Evolutionary conservation across 192 early-diverging fungal species (phyloP), one percentile per base, ranked within the genome.

Genomic region (Rhizophagus sp.): DNA sequence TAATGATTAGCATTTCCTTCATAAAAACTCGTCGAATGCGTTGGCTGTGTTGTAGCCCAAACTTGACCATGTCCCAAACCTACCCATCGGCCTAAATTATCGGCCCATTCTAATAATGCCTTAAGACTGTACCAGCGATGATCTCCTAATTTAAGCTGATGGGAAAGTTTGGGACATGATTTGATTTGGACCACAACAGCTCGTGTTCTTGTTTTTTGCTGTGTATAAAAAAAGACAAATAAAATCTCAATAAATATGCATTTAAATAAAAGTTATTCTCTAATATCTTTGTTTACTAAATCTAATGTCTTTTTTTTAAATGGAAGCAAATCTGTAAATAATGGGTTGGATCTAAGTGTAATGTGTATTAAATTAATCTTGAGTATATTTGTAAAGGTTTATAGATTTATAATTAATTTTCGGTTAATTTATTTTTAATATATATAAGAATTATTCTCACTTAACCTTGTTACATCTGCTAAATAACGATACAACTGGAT

Each of bases 401-500:
- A 15, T 11, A 52, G 11, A 15, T 15, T 52, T 52, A 15, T 11
- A 52, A 3, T 50, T 15, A 15, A 50, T 30, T 50, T 34, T 4
- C 13, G 8, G 69, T 24, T 22, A 52, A 73, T 81, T 80, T 80
- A 84, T 81, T 69, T 84, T 80, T 6, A 85, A 30, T 30, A 77
- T 34, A 77, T 34, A 34, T 81, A 81, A 22, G 73, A 77, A 24
- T 85, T 85, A 30, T 85, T 80, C 12, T 85, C 79, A 11, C 78
- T 78, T 13, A 85, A 67, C 67, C 84, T 66, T 24, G 84, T 85
- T 8, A 85, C 49, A 10, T 70, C 81, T n/a, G 82, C 36, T 8
- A 68, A 73, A 66, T 85, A 85, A 50, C 82, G 84, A 67, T 81
- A 85, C 0, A 30, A 82, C 79, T 12, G 25, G 27, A 30, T 67